Percentiles rank a stretch among this genome's conserved stretches.
phyloP scores from a whole-genome alignment of 2,329 filamentous ascomycete genomes.

The Thelonectria rubi region DNA sequence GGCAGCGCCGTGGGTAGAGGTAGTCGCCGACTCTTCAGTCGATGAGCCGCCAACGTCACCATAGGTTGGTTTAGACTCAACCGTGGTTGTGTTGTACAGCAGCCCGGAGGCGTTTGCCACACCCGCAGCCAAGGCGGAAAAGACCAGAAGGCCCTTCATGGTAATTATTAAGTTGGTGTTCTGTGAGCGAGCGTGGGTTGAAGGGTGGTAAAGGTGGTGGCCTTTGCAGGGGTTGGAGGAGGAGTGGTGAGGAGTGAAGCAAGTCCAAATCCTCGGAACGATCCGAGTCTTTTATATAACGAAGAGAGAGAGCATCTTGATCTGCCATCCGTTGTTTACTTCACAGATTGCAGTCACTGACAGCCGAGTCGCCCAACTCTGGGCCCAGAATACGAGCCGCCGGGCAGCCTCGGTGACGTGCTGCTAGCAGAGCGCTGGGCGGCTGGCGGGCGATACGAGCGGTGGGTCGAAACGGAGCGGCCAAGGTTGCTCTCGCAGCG shows the following conservation, averaged over 20 bases:
- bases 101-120: constrained; percentile 13
- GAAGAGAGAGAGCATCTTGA: background rate
- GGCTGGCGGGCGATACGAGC: background rate
- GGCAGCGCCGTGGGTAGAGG: background rate
- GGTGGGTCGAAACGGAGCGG: constrained; percentile 1
- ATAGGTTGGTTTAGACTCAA: background rate
- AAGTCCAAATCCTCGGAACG: background rate
- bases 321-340: background rate
- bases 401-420: background rate
- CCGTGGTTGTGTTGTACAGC: constrained; percentile 2
- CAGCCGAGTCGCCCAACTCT: background rate
- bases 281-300: background rate
- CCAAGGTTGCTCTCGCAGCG: background rate
- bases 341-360: background rate
- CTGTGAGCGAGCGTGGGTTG: background rate
- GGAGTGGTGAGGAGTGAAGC: background rate
- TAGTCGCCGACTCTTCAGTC: background rate
- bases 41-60: background rate
- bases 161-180: background rate
- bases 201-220: background rate
- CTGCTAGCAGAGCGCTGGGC: background rate
- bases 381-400: background rate
- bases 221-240: background rate
- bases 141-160: constrained; percentile 23
- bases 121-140: constrained; percentile 16